phyloP scores from a whole-genome alignment of 192 early-diverging fungal species.

The Coemansia aciculifera region DNA sequence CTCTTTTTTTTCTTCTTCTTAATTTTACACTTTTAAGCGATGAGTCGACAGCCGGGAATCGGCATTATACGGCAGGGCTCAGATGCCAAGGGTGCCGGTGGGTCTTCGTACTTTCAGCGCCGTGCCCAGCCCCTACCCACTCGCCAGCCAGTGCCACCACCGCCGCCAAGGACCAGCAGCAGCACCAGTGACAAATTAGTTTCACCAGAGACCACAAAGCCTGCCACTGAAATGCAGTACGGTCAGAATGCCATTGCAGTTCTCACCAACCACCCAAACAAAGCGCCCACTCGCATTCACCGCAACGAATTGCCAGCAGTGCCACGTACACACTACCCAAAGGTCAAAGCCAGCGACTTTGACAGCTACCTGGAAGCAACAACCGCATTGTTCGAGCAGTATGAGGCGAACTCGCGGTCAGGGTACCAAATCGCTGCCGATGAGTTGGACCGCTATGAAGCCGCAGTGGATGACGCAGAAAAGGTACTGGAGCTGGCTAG shows the following conservation, averaged over 20 bases:
- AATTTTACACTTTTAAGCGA: conserved; percentile 7
- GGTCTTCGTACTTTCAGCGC: conserved; percentile 54
- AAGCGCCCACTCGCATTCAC: conserved; percentile 49
- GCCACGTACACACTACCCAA: conserved; percentile 53
- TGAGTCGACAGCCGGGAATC: conserved; percentile 53
- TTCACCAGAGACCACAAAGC: background rate
- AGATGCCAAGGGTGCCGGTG: conserved; percentile 26
- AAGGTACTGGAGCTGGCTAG: conserved; percentile 35
- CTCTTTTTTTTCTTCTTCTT: background rate
- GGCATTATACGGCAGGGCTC: conserved; percentile 43
- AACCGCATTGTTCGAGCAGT: conserved; percentile 76
- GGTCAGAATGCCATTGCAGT: conserved; percentile 54
- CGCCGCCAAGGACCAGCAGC: background rate
- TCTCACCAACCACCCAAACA: conserved; percentile 55
- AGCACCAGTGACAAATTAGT: background rate
- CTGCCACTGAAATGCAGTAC: conserved; percentile 11
- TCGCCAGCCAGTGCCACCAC: background rate
- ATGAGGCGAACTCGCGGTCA: conserved; percentile 65
- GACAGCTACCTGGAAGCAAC: conserved; percentile 77
- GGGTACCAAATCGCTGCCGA: conserved; percentile 51
- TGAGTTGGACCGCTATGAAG: conserved; percentile 56
- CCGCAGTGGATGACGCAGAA: conserved; percentile 53
- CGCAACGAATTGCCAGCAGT: conserved; percentile 54
- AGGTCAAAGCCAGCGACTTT: conserved; percentile 77
- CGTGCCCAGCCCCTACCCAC: conserved; percentile 37